Evolutionary conservation across 768 basidiomycete species (phyloP), one percentile per base, ranked within the genome.

Genomic region (Pulveroboletus frians): DNA sequence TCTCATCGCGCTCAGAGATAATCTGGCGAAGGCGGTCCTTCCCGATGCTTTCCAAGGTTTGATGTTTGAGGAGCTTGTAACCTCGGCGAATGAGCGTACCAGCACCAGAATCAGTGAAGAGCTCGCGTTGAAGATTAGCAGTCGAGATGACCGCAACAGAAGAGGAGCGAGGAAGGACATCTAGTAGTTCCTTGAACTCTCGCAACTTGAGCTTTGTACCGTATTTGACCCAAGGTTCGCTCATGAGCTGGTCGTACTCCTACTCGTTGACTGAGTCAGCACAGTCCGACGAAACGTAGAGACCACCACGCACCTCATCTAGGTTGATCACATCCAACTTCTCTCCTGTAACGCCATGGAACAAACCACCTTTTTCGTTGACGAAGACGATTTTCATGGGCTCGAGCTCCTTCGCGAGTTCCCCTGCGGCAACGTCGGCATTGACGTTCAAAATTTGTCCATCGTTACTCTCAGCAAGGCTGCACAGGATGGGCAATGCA

Each of bases 381-480:
- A 99, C 67, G 72, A 93, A 98, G 29, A 99, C 95, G 43, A 98
- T 98, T 74, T 98, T 99, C 74, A 95, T 83, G 18, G 96, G 96
- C 70, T 98, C 95, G 21, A 99, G 77, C 67, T 98, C 95, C 73
- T 97, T 96, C 7, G 95, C 88, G 17, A 99, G 80, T 70, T 99
- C 96, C 35, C 95, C 96, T 1, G 96, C 95, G 2, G 96, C 96
- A 54, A 98, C 89, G 66, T 99, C 96, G 18, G 96, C 96, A 63
- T 98, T 99, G 67, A 99, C 96, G 61, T 99, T 99, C 54, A 98
- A 76, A 59, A 99, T 93, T 69, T 99, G 96, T n/a, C 96, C 96
- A 30, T 96, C 92, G 18, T 84, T 78, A 30, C 89, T 88, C 71
- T 98, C 96, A 6, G 96, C 95, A 43, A 99, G 75, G 67, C 85